phyloP scores from a whole-genome alignment of 2,329 filamentous ascomycete species.

The Nemania sp. region DNA sequence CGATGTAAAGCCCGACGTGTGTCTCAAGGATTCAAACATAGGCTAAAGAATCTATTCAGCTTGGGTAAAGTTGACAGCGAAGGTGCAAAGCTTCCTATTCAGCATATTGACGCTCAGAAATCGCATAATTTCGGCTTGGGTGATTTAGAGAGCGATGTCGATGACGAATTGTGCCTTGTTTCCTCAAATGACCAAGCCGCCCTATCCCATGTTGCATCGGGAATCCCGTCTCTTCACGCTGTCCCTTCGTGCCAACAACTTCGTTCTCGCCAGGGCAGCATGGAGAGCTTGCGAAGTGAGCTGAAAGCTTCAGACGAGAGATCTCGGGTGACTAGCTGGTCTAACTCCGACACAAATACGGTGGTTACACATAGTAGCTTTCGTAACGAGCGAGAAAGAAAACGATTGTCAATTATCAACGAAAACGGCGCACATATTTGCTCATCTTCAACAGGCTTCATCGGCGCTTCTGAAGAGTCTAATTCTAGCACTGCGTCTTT shows the following conservation, averaged over 20 bases:
- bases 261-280: constrained; percentile 57
- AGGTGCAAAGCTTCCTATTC: constrained; percentile 47
- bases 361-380: constrained; percentile 49
- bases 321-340: constrained; percentile 75
- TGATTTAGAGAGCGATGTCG: constrained; percentile 16
- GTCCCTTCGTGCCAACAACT: constrained; percentile 51
- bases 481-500: constrained; percentile 22
- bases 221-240: constrained; percentile 54
- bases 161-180: constrained; percentile 22
- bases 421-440: constrained; percentile 54
- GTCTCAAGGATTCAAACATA: constrained; percentile 64
- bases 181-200: constrained; percentile 32
- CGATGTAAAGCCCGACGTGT: constrained; percentile 61
- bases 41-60: constrained; percentile 61
- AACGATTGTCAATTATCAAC: constrained; percentile 67
- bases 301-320: constrained; percentile 51
- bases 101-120: constrained; percentile 55
- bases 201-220: constrained; percentile 53
- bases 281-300: constrained; percentile 52
- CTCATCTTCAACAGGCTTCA: constrained; percentile 43
- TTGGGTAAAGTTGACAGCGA: constrained; percentile 44
- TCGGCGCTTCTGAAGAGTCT: constrained; percentile 32
- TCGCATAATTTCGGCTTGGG: constrained; percentile 34
- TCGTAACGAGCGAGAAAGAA: constrained; percentile 51
- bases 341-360: constrained; percentile 62